Conservation (phyloP, 305 asterid species). For the Nicotiana rustica region DNA sequence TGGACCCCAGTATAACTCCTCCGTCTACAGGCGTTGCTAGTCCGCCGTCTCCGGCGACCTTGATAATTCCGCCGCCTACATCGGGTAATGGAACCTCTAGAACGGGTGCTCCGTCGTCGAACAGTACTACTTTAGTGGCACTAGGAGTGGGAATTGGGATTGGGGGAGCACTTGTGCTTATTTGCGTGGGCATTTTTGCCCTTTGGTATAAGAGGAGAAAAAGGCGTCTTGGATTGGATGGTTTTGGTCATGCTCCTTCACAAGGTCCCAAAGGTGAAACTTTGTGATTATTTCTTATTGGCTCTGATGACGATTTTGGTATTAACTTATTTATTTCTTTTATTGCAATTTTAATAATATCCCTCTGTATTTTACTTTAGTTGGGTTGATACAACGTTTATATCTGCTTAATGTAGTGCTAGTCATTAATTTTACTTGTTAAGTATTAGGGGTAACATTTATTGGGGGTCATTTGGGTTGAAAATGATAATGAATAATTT, state of each 20-base stretch:
- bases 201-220: constrained; percentile 76
- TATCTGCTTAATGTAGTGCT: not conserved
- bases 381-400: not conserved
- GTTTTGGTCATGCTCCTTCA: constrained; percentile 41
- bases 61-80: constrained; percentile 48
- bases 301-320: not conserved
- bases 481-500: constrained; percentile 8
- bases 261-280: constrained; percentile 60
- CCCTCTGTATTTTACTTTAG: not conserved
- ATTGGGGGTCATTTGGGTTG: constrained; percentile 8
- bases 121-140: constrained; percentile 62
- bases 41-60: constrained; percentile 49
- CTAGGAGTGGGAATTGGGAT: constrained; percentile 86
- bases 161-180: constrained; percentile 74
- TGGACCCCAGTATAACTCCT: constrained; percentile 29
- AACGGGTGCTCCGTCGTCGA: constrained; percentile 39
- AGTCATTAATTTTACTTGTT: not conserved
- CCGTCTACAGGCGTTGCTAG: not conserved
- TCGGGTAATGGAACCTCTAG: constrained; percentile 40
- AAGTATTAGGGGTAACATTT: not conserved
- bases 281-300: not conserved
- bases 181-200: constrained; percentile 66
- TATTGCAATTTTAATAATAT: not conserved
- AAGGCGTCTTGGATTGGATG: constrained; percentile 48
- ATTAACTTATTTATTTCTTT: not conserved